Base-by-base conservation (phyloP, 305 asterid species). In the Fraxinus nigra region DNA sequence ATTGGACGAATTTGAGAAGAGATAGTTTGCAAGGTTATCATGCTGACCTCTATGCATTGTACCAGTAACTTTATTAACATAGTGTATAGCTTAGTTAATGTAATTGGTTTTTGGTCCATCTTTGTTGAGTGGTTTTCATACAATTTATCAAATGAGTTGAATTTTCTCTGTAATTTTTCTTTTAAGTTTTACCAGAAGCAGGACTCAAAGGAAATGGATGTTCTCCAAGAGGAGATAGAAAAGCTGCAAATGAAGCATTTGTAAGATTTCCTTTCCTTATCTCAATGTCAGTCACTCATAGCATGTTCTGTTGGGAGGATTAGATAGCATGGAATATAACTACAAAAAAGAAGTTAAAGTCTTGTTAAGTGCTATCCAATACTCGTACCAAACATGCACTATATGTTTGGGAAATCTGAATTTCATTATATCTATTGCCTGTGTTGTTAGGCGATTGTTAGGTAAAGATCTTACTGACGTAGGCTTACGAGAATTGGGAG, bases 401-500 rank as follows among this genome's bases (percentile, higher is more conserved):
- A 13, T 74, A 28, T 34, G 22, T 61, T 67, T 10, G 30, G 35
- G 22, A 72, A 78, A 73, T 34, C 6, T 35, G 18, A 35, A 16
- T 79, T 18, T 35, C 72, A 24, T 56, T 33, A 72, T 34, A 65
- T 70, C 75, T 30, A 22, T 16, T 65, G 78, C 28, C 56, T 74
- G 37, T 76, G 65, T 18, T 80, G 76, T 79, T 77, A 94, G 98
- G 89, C 91, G 70, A 72, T 70, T 91, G 83, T 77, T 89, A 82
- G 95, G 93, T 73, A 90, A 91, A 88, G 91, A 92, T 76, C 85
- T 89, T 33, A 78, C 77, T 34, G 90, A 89, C n/a, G 38, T 91
- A 89, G 83, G 86, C 82, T 82, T 89, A 30, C 85, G 80, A 81
- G 97, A 93, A 67, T 79, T 94, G 84, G 84, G 81, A 32, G 88